Base-by-base conservation (phyloP, 768 basidiomycete genomes). In the Mycena filopes region DNA sequence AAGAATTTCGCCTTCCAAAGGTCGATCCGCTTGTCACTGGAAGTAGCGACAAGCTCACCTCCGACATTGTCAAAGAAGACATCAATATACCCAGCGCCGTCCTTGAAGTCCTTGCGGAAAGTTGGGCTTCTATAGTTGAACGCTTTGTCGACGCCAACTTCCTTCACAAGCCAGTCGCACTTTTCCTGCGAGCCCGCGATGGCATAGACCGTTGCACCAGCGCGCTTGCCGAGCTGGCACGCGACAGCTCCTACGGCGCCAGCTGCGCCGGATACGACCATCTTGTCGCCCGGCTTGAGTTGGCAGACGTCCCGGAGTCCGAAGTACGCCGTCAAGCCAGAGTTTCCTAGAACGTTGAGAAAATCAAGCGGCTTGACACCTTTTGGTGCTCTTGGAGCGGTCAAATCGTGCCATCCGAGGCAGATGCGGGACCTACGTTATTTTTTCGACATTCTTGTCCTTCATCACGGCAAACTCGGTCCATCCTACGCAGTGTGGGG, bases 301-400 rank as follows among this genome's bases (percentile, higher is more conserved):
- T 92, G 77, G 18, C 90, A 94, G 48, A 97, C 82, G 50, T 94
- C 92, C 75, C 88, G 82, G 31, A 98, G 82, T 11, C 96, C 95
- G 67, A 96, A 94, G 76, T 96, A 98, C 7, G 96, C 96, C 8
- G 96, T 97, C 74, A 95, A 71, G 12, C 93, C 94, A 13, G 89
- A 83, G 47, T 75, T 72, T 21, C 96, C 95, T n/a, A 97, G 82
- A 2, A 88, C 85, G 28, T 93, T 93, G 54, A 98, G 77, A 76
- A 89, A 92, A 73, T 96, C 96, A n/a, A 96, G 76, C 3, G 87
- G 74, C 38, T 85, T 79, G 1, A 85, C 81, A 12, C 93, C 93
- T 43, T 83, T 78, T 12, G 87, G 87, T 11, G 86, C 74, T 23
- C 90, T 91, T 55, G 26, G 59, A 18, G 29, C 38, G 15, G 15